These are phyloP conservation scores for Plenodomus lindquistii DNA, from an alignment of 2,329 filamentous ascomycete genomes.

Conservation along the genomic window DNA sequence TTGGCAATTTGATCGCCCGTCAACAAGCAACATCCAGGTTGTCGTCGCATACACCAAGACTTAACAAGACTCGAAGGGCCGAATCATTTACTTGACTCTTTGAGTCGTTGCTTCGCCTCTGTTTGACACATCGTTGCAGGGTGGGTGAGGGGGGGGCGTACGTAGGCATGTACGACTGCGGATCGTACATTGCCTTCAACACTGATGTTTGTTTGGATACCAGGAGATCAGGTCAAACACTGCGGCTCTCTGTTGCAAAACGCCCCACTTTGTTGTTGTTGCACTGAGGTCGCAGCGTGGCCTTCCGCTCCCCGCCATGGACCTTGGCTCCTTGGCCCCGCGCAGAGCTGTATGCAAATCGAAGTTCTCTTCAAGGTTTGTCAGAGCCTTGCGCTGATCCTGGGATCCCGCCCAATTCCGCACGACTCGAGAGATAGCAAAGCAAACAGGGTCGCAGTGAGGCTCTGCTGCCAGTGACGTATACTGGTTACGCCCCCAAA, in stretches of 20 bases:
- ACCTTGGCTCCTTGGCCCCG: slow-evolving; percentile 24
- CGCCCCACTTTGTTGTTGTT: background rate
- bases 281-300: slow-evolving; percentile 8
- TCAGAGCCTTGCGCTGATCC: background rate
- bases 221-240: slow-evolving; percentile 1
- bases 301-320: slow-evolving; percentile 13
- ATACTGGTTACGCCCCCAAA: background rate
- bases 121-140: slow-evolving; percentile 10
- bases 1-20: slow-evolving; percentile 6
- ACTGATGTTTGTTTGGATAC: slow-evolving; percentile 4
- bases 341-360: background rate
- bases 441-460: background rate
- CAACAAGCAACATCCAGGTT: background rate
- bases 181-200: background rate
- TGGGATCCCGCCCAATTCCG: background rate
- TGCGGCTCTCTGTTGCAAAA: background rate
- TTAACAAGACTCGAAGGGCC: slow-evolving; percentile 9
- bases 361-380: background rate
- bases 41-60: slow-evolving; percentile 2
- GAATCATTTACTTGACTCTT: slow-evolving; percentile 6
- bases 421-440: background rate
- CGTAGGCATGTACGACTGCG: too few species aligned
- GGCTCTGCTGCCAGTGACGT: background rate
- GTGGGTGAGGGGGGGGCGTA: too few species aligned
- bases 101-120: slow-evolving; percentile 1